Evolutionary conservation across 2,329 filamentous ascomycete species (phyloP), one percentile per base, ranked within the genome.

Genomic region (Botryosphaeria dothidea): DNA sequence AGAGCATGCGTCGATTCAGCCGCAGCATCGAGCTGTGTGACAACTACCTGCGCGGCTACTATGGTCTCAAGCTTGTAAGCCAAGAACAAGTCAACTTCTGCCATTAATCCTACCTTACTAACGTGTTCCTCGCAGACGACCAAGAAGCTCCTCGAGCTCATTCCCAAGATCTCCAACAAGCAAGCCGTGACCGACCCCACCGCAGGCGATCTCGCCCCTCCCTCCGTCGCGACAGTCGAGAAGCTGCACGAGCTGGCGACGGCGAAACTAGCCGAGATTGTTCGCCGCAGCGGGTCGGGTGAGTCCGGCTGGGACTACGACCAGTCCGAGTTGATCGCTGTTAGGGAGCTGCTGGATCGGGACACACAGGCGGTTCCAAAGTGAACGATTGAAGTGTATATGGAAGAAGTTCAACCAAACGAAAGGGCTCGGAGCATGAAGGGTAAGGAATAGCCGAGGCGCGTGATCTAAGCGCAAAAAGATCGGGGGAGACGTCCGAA

Each of bases 11-110:
- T 74, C 88, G 93, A 69, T 98, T 96, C 78, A 92, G 90, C 75
- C 87, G 95, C 71, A 95, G 93, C 73, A 87, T 98, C 69, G 95
- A 99, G 80, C 85, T 99, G 61, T 98, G 95, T 73, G 92, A 97
- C 71, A 89, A 93, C 74, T 98, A 97, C 75, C 79, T 98, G 67
- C 88, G 95, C 67, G 95, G 93, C 1, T 96, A 93, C 76, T 98
- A 97, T 77, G 95, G 95, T 6, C 81, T 99, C 66, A 95, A 94
- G 76, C 77, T 93, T 77, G 90, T 93, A 78, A 72, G 85, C n/a
- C n/a, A n/a, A n/a, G n/a, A n/a, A n/a, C n/a, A n/a, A n/a, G n/a
- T n/a, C n/a, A n/a, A n/a, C n/a, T n/a, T n/a, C n/a, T n/a, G n/a
- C n/a, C n/a, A n/a, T n/a, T n/a, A n/a, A n/a, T n/a, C n/a, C n/a